These are phyloP conservation scores for Parmales sp. DNA, from an alignment of 108 stramenopile species.

Conservation along the genomic window DNA sequence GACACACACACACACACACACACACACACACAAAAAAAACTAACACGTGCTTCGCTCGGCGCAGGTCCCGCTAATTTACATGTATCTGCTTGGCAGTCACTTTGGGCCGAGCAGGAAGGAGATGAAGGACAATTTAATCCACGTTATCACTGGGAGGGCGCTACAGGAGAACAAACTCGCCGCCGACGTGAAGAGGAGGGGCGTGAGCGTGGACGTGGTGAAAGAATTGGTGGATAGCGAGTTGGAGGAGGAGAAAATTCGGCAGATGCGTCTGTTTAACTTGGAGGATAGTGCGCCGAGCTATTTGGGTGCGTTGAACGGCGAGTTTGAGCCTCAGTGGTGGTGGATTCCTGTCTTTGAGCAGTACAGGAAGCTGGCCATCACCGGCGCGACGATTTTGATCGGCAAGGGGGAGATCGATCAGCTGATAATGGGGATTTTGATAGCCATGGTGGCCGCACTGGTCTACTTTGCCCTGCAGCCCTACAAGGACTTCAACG, in stretches of 20 bases:
- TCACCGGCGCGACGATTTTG: background rate
- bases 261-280: background rate
- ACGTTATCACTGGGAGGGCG: too few relatives aligned
- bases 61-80: background rate
- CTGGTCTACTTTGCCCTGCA: background rate
- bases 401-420: background rate
- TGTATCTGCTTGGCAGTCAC: background rate
- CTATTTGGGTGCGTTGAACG: background rate
- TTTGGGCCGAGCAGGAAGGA: background rate
- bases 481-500: background rate
- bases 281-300: background rate
- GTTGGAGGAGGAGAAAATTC: background rate
- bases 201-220: too few relatives aligned
- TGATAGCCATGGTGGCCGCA: background rate
- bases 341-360: background rate
- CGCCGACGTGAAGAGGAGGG: too few relatives aligned
- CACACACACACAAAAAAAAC: too few relatives aligned
- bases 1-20: too few relatives aligned
- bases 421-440: background rate
- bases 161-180: too few relatives aligned
- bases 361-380: conserved; percentile 7
- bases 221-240: background rate
- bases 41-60: too few relatives aligned
- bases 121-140: too few relatives aligned
- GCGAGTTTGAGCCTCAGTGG: background rate